phyloP scores from a whole-genome alignment of 352 stramenopile species.

The Phytophthora sansomeana region DNA sequence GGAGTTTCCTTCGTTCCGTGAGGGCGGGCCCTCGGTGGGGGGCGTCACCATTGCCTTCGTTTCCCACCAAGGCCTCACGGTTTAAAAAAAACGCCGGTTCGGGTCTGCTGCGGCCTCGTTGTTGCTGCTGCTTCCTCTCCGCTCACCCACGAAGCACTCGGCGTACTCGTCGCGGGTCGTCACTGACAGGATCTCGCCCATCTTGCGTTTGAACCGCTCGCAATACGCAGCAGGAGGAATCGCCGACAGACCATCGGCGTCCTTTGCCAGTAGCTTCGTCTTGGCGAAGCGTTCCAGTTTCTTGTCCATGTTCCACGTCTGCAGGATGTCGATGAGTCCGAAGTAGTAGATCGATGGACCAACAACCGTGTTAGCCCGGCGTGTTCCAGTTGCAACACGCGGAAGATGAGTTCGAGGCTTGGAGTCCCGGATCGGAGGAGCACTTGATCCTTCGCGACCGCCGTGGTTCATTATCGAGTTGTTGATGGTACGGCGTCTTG shows the following conservation, averaged over 20 bases:
- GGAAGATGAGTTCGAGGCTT: conserved; percentile 56
- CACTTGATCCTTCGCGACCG: conserved; percentile 31
- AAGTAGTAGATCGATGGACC: conserved; percentile 91
- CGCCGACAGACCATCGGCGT: conserved; percentile 83
- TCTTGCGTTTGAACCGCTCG: conserved; percentile 90
- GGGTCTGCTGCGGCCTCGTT: conserved; percentile 26
- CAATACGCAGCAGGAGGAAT: conserved; percentile 86
- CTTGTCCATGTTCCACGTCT: conserved; percentile 93
- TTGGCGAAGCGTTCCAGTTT: conserved; percentile 91
- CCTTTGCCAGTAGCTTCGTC: conserved; percentile 82
- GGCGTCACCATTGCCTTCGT: conserved; percentile 43
- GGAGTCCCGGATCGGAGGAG: conserved; percentile 30
- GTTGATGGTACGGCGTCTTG: conserved; percentile 45
- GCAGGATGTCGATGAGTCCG: conserved; percentile 89
- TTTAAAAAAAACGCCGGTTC: conserved; percentile 66
- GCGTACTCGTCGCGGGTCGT: conserved; percentile 72
- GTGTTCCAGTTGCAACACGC: conserved; percentile 71
- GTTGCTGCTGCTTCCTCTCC: conserved; percentile 40
- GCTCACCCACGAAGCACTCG: conserved; percentile 45
- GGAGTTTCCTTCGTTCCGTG: conserved; percentile 41
- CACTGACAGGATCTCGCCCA: conserved; percentile 86
- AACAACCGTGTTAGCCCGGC: conserved; percentile 87
- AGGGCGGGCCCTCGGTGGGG: conserved; percentile 45
- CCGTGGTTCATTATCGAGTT: conserved; percentile 51
- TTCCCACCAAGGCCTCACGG: conserved; percentile 46